Evolutionary conservation across 1,284 basidiomycete genomes (phyloP).

Genomic region (Cutaneotrichosporon cyanovorans): DNA sequence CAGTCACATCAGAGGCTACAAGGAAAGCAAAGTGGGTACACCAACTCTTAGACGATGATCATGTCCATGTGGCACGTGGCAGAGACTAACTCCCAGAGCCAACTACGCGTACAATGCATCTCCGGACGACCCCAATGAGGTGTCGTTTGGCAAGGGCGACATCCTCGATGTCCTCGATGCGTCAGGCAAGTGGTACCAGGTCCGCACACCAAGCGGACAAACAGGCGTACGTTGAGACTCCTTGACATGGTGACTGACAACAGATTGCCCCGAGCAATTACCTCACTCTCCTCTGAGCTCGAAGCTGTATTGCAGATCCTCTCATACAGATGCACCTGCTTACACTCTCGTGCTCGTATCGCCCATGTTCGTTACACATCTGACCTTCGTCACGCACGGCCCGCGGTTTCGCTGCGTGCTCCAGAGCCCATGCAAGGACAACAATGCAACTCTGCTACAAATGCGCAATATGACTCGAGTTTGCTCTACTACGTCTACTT

Average conservation of each 20-base stretch:
- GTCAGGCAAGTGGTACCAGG: constrained; percentile 92
- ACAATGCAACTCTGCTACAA: too few relatives aligned
- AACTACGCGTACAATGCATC: constrained; percentile 68
- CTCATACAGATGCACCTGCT: too few relatives aligned
- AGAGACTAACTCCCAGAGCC: constrained; percentile 22
- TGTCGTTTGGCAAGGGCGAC: constrained; percentile 89
- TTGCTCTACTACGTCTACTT: constrained; percentile 21
- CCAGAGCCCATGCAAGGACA: constrained; percentile 3
- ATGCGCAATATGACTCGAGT: too few relatives aligned
- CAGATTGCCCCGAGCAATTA: constrained; percentile 44
- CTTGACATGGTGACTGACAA: not conserved
- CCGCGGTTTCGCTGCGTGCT: too few relatives aligned
- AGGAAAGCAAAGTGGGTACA: too few relatives aligned
- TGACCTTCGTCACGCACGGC: too few relatives aligned
- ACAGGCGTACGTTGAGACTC: constrained; percentile 51
- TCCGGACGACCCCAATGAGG: constrained; percentile 91
- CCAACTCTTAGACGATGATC: too few relatives aligned
- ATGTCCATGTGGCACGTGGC: too few relatives aligned
- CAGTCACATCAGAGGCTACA: too few relatives aligned
- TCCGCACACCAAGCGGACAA: constrained; percentile 71
- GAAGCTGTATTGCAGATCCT: too few relatives aligned
- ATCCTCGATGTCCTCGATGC: constrained; percentile 90
- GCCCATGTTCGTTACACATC: too few relatives aligned
- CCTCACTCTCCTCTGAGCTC: constrained; percentile 25
- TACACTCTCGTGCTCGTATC: too few relatives aligned